A percentile compares a stretch with the other conserved stretches of the same genome.
Evolutionary conservation across 208 protist genomes (phyloP).

Genomic region (Wallacemonas sp.): DNA sequence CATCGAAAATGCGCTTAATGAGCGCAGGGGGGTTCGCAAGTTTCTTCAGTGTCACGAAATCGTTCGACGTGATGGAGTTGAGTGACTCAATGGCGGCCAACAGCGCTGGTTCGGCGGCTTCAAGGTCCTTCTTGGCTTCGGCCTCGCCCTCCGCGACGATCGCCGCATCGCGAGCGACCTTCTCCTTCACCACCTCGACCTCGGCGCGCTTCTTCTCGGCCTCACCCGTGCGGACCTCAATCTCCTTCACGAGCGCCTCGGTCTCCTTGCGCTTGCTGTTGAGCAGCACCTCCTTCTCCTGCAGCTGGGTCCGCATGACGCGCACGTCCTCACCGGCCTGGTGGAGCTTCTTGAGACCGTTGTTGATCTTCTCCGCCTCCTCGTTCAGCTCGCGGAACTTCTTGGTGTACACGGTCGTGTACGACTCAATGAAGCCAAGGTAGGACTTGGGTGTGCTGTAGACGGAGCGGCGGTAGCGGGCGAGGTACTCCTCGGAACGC

Average conservation of each 20-base stretch:
- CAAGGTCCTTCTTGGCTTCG: conserved; percentile 95
- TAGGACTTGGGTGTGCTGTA: conserved; percentile 95
- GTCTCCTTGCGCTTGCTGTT: conserved; percentile 92
- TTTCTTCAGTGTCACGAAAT: conserved; percentile 95
- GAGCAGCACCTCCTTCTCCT: conserved; percentile 93
- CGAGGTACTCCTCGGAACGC: conserved; percentile 91
- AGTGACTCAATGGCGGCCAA: conserved; percentile 93
- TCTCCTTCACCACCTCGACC: conserved; percentile 93
- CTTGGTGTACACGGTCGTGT: conserved; percentile 90
- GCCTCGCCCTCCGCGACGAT: conserved; percentile 91
- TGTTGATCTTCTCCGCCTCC: conserved; percentile 92
- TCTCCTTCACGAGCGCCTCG: conserved; percentile 92
- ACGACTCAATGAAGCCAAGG: conserved; percentile 93
- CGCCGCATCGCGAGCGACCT: conserved; percentile 83
- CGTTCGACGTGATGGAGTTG: conserved; percentile 91
- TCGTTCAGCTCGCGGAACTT: conserved; percentile 93
- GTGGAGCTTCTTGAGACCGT: conserved; percentile 94
- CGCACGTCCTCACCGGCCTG: conserved; percentile 93
- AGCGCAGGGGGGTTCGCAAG: conserved; percentile 95
- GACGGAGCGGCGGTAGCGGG: conserved; percentile 89
- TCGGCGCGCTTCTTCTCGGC: conserved; percentile 96
- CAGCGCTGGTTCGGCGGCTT: conserved; percentile 92
- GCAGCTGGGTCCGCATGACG: conserved; percentile 94
- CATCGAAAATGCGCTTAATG: conserved; percentile 98
- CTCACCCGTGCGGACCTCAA: conserved; percentile 90